Base-by-base conservation (phyloP, 495 filamentous ascomycete genomes). In the Penicillium cosmopolitanum region DNA sequence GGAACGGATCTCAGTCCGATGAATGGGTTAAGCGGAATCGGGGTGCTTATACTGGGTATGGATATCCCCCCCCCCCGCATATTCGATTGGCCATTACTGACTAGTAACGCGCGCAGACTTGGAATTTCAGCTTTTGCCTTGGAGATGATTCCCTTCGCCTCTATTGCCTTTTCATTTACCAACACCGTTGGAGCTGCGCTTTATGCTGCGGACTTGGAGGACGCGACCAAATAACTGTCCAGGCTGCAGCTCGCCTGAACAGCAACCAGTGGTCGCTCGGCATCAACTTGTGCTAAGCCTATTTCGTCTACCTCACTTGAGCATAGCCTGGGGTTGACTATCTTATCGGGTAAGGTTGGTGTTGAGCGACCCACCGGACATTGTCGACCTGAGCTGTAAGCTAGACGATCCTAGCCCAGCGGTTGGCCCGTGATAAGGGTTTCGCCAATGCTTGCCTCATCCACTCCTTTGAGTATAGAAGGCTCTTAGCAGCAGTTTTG, bases 171-270 rank as follows among this genome's bases (percentile, higher is more conserved):
- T 70, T 78, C 89, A 9, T 97, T 96, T 64, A 96, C 92, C 3
- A 97, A 96, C 70, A 88, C 90, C 10, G 91, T 94, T 51, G 95
- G 94, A 1, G 95, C 95, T 23, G 95, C 93, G 18, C 78, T 98
- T 28, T 98, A 92, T 92, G 93, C 95, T 19, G 88, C 91, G 7
- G 94, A 97, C 76, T 83, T 97, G 54, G 95, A 98, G 74, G 80
- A 83, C 58, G 82, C 61, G 34, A 31, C 1, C 4, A 18, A 56
- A 38, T 48, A 44, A 9, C 9, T 48, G 16, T 38, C 36, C 15
- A 13, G 11, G 4, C 4, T 4, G 15, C 15, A 12, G 36, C 36
- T 38, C 15, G 3, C 36, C 11, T 38, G 12, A 13, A 12, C 36
- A 12, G n/a, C 10, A 31, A 6, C 28, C 28, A 23, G 23, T 23